A percentile compares a stretch with the other conserved stretches of the same genome.
Evolutionary conservation across 495 filamentous ascomycete species (phyloP).

Genomic region (Diplogelasinospora grovesii): DNA sequence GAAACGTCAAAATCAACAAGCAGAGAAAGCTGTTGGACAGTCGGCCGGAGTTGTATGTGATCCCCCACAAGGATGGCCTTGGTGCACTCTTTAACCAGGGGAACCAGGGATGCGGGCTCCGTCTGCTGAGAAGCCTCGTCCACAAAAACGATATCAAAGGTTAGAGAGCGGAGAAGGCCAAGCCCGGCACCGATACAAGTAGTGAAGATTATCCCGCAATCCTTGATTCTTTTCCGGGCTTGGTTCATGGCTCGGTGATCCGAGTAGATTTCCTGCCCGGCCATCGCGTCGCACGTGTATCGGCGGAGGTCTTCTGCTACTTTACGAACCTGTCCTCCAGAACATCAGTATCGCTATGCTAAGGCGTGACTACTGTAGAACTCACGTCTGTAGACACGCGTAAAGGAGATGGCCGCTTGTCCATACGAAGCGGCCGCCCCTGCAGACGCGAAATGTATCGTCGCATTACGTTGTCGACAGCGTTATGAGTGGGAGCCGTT

Average conservation of each 20-base stretch:
- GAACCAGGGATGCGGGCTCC: conserved; percentile 41
- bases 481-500: conserved; percentile 47
- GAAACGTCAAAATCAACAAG: conserved; percentile 39
- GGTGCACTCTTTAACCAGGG: conserved; percentile 42
- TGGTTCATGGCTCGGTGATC: conserved; percentile 27
- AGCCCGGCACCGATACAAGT: conserved; percentile 45
- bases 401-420: neutral
- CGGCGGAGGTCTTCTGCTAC: conserved; percentile 33
- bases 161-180: conserved; percentile 38
- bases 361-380: too few species aligned
- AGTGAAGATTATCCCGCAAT: conserved; percentile 38
- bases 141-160: conserved; percentile 41
- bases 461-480: conserved; percentile 46
- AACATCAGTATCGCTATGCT: too few species aligned
- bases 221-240: conserved; percentile 37
- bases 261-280: conserved; percentile 37
- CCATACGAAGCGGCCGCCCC: too few species aligned
- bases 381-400: conserved; percentile 3
- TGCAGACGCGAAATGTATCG: conserved; percentile 43
- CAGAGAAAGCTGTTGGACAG: conserved; percentile 33
- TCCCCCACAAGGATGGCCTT: conserved; percentile 46
- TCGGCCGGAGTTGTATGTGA: conserved; percentile 47
- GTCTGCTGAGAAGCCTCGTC: conserved; percentile 50
- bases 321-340: conserved; percentile 43
- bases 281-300: conserved; percentile 46